Evolutionary conservation across 2,329 filamentous ascomycete genomes (phyloP).

Genomic region (Sporothrix brasiliensis): DNA sequence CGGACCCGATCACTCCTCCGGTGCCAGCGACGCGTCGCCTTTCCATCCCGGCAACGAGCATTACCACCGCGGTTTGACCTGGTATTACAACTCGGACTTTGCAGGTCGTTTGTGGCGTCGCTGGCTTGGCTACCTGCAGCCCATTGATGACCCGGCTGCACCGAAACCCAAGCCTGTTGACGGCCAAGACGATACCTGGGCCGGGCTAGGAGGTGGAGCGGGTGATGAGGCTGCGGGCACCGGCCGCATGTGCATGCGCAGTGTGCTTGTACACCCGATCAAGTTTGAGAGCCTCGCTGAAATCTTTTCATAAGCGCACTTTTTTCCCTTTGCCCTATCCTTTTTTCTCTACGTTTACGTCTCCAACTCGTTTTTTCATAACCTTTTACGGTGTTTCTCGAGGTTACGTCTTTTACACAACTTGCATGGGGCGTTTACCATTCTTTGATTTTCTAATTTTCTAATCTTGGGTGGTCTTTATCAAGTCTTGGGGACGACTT

Average conservation of each 20-base stretch:
- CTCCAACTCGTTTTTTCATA: not conserved
- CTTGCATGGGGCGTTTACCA: conserved; percentile 25
- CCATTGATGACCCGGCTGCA: conserved; percentile 31
- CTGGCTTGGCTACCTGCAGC: conserved; percentile 68
- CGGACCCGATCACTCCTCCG: conserved; percentile 67
- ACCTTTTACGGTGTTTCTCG: conserved; percentile 13
- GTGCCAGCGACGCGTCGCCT: conserved; percentile 59
- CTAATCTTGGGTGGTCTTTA: conserved; percentile 14
- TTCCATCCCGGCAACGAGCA: conserved; percentile 73
- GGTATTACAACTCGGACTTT: conserved; percentile 83
- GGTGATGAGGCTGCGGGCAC: conserved; percentile 54
- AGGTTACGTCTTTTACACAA: conserved; percentile 24
- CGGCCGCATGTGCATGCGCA: conserved; percentile 76
- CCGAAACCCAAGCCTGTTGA: conserved; percentile 41
- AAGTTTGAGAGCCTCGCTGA: conserved; percentile 60
- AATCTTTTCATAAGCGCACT: conserved; percentile 19
- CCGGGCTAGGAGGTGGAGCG: conserved; percentile 47
- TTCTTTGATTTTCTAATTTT: conserved; percentile 24
- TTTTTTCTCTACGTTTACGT: not conserved
- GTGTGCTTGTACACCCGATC: conserved; percentile 79
- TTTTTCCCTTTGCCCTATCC: conserved; percentile 39
- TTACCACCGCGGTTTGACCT: conserved; percentile 79
- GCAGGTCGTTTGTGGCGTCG: conserved; percentile 75
- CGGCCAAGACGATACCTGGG: conserved; percentile 47
- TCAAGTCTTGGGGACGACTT: not conserved